Percentiles rank a stretch among this genome's conserved stretches.
These are phyloP conservation scores for Termitomyces eurrhizus DNA, from an alignment of 768 basidiomycete species.

Conservation along the genomic window DNA sequence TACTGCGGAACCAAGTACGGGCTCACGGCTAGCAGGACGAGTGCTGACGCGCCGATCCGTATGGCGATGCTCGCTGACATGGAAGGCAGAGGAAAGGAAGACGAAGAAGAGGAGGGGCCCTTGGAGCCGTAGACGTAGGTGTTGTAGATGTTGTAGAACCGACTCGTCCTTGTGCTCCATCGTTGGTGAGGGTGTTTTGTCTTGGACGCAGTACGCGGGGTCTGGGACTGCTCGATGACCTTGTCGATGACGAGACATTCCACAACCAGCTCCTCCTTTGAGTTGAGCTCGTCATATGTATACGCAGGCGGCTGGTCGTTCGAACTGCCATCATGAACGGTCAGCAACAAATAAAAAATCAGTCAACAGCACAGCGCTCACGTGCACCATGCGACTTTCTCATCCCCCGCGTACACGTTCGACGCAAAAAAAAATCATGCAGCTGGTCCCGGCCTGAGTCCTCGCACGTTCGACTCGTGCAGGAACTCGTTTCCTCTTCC, in stretches of 20 bases:
- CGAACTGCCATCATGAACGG: too few species aligned
- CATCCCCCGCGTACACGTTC: too few species aligned
- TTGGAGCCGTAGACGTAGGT: constrained; percentile 55
- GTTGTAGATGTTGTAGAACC: constrained; percentile 87
- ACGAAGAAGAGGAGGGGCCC: constrained; percentile 6
- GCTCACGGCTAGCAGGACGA: constrained; percentile 57
- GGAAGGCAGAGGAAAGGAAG: constrained; percentile 16
- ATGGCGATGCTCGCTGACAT: constrained; percentile 37
- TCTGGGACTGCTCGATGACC: constrained; percentile 40
- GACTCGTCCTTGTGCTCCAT: constrained; percentile 33
- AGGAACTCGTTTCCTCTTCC: too few species aligned
- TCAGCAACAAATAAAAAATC: too few species aligned
- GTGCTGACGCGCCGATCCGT: constrained; percentile 59
- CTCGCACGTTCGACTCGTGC: too few species aligned
- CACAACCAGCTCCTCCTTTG: constrained; percentile 75
- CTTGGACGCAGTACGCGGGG: constrained; percentile 18
- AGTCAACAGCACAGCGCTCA: too few species aligned
- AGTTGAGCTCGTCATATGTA: constrained; percentile 43
- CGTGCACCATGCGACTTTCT: too few species aligned
- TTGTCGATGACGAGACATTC: constrained; percentile 77
- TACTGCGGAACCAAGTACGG: constrained; percentile 58
- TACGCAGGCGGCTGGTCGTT: constrained; percentile 74
- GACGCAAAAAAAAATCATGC: too few species aligned
- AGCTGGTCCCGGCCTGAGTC: too few species aligned
- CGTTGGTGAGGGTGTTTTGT: constrained; percentile 20